Base-by-base conservation (phyloP, 129 eudicot genomes). In the Rutidosis leptorrhynchoides region DNA sequence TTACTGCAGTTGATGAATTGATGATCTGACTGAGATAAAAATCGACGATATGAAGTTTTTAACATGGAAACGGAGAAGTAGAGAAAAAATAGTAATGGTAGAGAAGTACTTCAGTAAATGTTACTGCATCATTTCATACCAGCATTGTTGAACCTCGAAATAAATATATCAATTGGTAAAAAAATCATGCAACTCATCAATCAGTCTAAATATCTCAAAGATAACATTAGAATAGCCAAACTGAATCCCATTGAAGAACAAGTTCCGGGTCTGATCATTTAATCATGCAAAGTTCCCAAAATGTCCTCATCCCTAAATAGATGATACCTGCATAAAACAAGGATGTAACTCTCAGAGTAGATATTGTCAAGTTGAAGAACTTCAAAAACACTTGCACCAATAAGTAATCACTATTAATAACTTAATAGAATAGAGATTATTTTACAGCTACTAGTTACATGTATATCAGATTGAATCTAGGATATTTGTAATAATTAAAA, bases 271-370 rank as follows among this genome's bases (percentile, higher is more conserved):
- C 25, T 12, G 1, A 67, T 49, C n/a, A 24, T 15, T 81, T 74
- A 90, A 51, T 91, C 97, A 23, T 91, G 97, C 62, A 91, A 83
- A 75, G 87, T 92, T 21, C 98, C 98, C 88, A 92, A 82, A 59
- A 92, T 88, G 62, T 92, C 98, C 35, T 92, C 98, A 62, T 92
- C 98, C 84, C 98, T 80, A 65, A 67, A 92, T 63, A 92, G 76
- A 74, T 85, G 96, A 70, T 72, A 91, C 88, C 98, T 91, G 98
- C 84, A 84, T 7, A 21, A 49, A 73, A 60, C 70, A 53, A 26
- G 5, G n/a, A n/a, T 21, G 0, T n/a, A 21, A 28, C 20, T 42
- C 66, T 28, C 30, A 62, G 11, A 32, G 45, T 10, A 15, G 1
- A 24, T 6, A 4, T 23, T 54, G n/a, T 54, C 60, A 54, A 54